Evolutionary conservation across 2,329 filamentous ascomycete genomes (phyloP).

Genomic region (Paecilomyces fulvus): DNA sequence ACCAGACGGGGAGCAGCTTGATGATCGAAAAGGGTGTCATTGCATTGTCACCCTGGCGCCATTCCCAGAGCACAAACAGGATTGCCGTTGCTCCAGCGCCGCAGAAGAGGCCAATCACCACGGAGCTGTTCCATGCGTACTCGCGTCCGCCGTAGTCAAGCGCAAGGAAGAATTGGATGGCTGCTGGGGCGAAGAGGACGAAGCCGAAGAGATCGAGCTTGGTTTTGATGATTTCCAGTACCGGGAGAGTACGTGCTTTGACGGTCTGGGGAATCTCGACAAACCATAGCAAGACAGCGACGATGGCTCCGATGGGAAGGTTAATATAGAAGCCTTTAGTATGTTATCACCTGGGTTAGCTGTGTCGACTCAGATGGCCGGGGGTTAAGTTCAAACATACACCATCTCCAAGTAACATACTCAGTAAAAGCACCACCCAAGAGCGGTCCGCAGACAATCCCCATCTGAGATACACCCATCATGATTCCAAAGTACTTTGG

Average conservation of each 20-base stretch:
- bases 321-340: slow-evolving; percentile 32
- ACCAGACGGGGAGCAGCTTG: slow-evolving; percentile 27
- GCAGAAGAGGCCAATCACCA: slow-evolving; percentile 41
- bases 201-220: slow-evolving; percentile 37
- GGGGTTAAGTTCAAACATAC: slow-evolving; percentile 11
- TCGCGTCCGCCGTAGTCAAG: slow-evolving; percentile 38
- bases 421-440: slow-evolving; percentile 36
- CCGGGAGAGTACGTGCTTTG: neutral
- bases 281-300: slow-evolving; percentile 22
- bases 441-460: slow-evolving; percentile 23
- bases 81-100: slow-evolving; percentile 31
- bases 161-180: slow-evolving; percentile 38
- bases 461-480: neutral
- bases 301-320: slow-evolving; percentile 27
- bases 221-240: neutral
- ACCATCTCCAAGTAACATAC: slow-evolving; percentile 33
- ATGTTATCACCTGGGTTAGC: neutral
- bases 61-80: slow-evolving; percentile 33
- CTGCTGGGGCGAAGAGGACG: slow-evolving; percentile 28
- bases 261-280: slow-evolving; percentile 19
- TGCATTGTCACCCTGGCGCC: slow-evolving; percentile 33
- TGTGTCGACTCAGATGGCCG: no score
- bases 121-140: slow-evolving; percentile 28
- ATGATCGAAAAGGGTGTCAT: slow-evolving; percentile 33
- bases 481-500: slow-evolving; percentile 5